Percentiles rank a stretch among this genome's conserved stretches.
These are phyloP conservation scores for Salix udensis DNA, from an alignment of 345 rosid genomes.

Conservation along the genomic window DNA sequence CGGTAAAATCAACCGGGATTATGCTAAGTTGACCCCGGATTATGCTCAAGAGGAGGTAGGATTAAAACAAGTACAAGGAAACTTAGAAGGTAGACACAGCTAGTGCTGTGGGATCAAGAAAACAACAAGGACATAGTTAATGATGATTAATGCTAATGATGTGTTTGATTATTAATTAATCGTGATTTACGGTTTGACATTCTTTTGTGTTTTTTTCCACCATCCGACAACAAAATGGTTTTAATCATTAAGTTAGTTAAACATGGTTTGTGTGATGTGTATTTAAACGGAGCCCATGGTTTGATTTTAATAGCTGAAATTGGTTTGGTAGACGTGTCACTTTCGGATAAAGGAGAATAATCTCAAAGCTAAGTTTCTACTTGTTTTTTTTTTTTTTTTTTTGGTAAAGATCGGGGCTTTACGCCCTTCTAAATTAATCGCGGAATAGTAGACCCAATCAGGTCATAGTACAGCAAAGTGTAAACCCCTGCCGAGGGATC, in stretches of 20 bases:
- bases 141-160: background rate
- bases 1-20: no score
- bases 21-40: no score
- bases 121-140: background rate
- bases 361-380: no score
- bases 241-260: conserved; percentile 15
- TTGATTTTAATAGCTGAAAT: background rate
- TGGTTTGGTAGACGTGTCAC: background rate
- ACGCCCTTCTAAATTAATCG: no score
- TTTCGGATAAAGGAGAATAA: conserved; percentile 9
- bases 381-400: no score
- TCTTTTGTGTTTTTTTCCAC: background rate
- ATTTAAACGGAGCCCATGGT: no score
- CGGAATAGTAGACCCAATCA: no score
- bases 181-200: background rate
- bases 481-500: no score
- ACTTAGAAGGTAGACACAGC: conserved; percentile 4
- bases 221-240: conserved; percentile 10
- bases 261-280: background rate
- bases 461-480: no score
- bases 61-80: background rate
- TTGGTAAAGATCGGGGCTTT: no score
- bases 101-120: conserved; percentile 19
- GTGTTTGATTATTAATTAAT: background rate
- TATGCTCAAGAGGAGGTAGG: no score